Conservation (phyloP, 306 rosid genomes). For the Vigna radiata region DNA sequence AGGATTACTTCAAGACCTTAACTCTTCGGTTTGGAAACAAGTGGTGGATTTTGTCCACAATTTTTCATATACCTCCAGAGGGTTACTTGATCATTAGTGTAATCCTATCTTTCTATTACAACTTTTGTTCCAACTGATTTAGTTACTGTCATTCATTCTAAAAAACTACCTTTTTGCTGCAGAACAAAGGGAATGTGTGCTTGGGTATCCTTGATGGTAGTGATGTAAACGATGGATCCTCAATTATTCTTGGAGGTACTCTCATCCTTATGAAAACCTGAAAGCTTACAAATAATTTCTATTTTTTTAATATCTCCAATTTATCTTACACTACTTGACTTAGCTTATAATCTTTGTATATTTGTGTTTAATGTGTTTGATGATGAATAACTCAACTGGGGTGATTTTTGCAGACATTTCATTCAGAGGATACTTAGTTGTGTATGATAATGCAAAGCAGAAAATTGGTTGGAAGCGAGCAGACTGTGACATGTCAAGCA, state of each 20-base stretch:
- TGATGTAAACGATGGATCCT: slow-evolving; percentile 70
- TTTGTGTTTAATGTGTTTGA: background rate
- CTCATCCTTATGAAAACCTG: background rate
- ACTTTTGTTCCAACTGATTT: slow-evolving; percentile 22
- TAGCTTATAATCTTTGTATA: background rate
- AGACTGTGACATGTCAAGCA: slow-evolving; percentile 56
- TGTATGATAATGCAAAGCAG: slow-evolving; percentile 76
- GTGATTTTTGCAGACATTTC: slow-evolving; percentile 65
- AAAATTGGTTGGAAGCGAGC: slow-evolving; percentile 75
- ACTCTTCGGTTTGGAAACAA: slow-evolving; percentile 71
- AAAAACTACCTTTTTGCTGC: slow-evolving; percentile 45
- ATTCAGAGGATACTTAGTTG: slow-evolving; percentile 70
- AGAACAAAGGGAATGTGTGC: slow-evolving; percentile 85
- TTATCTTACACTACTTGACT: slow-evolving; percentile 1
- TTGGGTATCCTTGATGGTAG: slow-evolving; percentile 84
- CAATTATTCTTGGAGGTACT: slow-evolving; percentile 83
- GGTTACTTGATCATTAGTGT: slow-evolving; percentile 75
- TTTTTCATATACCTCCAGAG: slow-evolving; percentile 74
- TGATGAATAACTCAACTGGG: background rate
- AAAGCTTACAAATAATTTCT: background rate
- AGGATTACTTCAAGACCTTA: slow-evolving; percentile 71
- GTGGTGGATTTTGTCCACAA: slow-evolving; percentile 73
- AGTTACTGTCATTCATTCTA: slow-evolving; percentile 16
- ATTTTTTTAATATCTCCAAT: background rate
- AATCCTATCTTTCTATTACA: slow-evolving; percentile 40